Percentiles rank a stretch among this genome's conserved stretches.
phyloP scores from a whole-genome alignment of 768 basidiomycete species.

The Tubosaeta brunneosetosa region DNA sequence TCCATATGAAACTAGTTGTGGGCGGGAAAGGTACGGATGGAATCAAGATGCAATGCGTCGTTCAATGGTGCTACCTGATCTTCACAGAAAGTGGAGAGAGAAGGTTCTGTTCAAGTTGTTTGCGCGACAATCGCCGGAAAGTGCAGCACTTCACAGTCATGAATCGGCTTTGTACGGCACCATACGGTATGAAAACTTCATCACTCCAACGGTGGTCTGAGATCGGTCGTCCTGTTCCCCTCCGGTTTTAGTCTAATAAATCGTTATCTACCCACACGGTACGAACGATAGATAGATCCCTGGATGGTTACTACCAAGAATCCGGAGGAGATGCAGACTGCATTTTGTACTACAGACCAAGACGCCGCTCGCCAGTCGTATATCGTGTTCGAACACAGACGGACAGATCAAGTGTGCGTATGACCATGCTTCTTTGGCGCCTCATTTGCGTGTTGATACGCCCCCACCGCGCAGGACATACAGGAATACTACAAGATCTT shows the following conservation, averaged over 20 bases:
- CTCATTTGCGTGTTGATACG: constrained; percentile 1
- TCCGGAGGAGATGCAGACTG: constrained; percentile 85
- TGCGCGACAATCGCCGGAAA: constrained; percentile 86
- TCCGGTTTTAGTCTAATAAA: constrained; percentile 1
- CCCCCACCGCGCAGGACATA: constrained; percentile 54
- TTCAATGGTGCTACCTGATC: constrained; percentile 10
- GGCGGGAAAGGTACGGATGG: constrained; percentile 61
- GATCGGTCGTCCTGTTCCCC: constrained; percentile 5
- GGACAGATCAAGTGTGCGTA: constrained; percentile 59
- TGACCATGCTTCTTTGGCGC: constrained; percentile 1
- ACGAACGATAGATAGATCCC: constrained; percentile 46
- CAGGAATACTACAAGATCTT: constrained; percentile 77
- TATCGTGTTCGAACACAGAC: constrained; percentile 55
- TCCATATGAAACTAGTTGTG: constrained; percentile 56
- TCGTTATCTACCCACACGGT: not conserved
- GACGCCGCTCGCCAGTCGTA: constrained; percentile 61
- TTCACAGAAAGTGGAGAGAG: constrained; percentile 78
- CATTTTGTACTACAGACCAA: constrained; percentile 79
- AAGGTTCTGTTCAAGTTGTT: constrained; percentile 76
- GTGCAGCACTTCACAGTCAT: not conserved
- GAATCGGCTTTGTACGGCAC: constrained; percentile 36
- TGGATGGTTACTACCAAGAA: constrained; percentile 93
- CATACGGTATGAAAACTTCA: constrained; percentile 57
- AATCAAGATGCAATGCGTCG: not conserved
- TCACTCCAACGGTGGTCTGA: not conserved